Evolutionary conservation across 805 yeast species (phyloP).

Genomic region (Cyberlindnera euphorbiae): DNA sequence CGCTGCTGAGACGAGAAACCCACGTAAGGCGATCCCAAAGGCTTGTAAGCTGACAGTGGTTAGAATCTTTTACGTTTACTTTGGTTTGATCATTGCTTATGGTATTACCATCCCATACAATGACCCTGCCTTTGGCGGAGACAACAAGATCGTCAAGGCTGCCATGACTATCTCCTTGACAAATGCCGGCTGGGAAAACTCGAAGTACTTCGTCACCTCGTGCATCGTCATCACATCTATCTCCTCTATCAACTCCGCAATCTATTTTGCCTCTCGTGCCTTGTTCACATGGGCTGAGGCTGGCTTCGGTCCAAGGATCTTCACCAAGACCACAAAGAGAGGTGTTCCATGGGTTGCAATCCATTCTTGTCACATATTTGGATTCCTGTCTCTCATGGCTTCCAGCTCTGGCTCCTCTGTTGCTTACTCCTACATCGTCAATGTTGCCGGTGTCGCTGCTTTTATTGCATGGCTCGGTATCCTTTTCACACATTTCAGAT

Average conservation of each 20-base stretch:
- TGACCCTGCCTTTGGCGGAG: constrained; percentile 42
- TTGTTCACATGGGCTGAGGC: constrained; percentile 59
- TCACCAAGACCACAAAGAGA: constrained; percentile 44
- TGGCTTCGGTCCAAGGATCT: constrained; percentile 53
- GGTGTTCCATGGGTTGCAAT: constrained; percentile 68
- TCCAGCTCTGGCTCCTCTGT: constrained; percentile 48
- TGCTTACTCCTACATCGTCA: constrained; percentile 67
- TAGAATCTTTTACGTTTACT: constrained; percentile 62
- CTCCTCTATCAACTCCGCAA: constrained; percentile 65
- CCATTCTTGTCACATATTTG: constrained; percentile 50
- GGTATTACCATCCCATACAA: constrained; percentile 67
- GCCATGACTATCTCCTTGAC: constrained; percentile 69
- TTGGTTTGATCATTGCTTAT: constrained; percentile 58
- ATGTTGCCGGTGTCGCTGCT: constrained; percentile 71
- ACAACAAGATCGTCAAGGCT: constrained; percentile 43
- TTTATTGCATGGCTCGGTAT: constrained; percentile 68
- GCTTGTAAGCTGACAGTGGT: constrained; percentile 63
- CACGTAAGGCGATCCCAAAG: constrained; percentile 63
- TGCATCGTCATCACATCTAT: constrained; percentile 59
- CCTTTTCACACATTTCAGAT: constrained; percentile 56
- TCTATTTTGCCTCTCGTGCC: constrained; percentile 66
- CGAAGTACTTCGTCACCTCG: constrained; percentile 67
- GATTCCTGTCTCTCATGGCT: constrained; percentile 52
- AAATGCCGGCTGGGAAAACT: constrained; percentile 59
- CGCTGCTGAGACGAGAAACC: constrained; percentile 71